Evolutionary conservation across 306 rosid species (phyloP).

Genomic region (Begonia peltatifolia): DNA sequence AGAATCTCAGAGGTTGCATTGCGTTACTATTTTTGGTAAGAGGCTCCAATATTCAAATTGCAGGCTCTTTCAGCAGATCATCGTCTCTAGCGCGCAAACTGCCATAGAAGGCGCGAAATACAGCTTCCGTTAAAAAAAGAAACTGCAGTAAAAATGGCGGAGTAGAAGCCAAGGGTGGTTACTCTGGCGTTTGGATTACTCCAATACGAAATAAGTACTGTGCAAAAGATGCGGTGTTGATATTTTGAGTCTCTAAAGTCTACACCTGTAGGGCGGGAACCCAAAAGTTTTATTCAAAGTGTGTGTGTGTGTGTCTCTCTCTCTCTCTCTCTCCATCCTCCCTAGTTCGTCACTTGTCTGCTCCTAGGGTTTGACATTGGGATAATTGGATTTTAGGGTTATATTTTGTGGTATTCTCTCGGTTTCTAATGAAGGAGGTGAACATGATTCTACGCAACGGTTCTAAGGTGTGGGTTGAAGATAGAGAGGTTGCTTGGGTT

Average conservation of each 20-base stretch:
- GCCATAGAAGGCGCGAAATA: too few relatives aligned
- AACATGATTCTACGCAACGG: conserved; percentile 63
- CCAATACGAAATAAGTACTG: conserved; percentile 18
- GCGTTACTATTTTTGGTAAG: too few relatives aligned
- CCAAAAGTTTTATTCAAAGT: conserved; percentile 26
- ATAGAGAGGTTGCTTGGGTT: conserved; percentile 55
- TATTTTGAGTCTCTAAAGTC: conserved; percentile 16
- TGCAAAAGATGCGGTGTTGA: conserved; percentile 11
- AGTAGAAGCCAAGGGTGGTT: too few relatives aligned
- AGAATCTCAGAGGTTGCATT: too few relatives aligned
- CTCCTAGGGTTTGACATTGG: conserved; percentile 37
- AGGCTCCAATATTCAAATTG: too few relatives aligned
- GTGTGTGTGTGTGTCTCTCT: too few relatives aligned
- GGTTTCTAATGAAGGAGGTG: conserved; percentile 4
- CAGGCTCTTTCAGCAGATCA: too few relatives aligned
- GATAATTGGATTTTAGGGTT: conserved; percentile 10
- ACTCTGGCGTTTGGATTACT: neutral
- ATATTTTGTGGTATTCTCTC: neutral
- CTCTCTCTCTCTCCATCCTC: conserved; percentile 8
- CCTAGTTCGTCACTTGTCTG: conserved; percentile 7
- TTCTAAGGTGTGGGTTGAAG: conserved; percentile 83
- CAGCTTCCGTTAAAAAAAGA: too few relatives aligned
- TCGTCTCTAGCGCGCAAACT: too few relatives aligned
- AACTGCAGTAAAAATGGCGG: too few relatives aligned
- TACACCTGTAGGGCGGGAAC: conserved; percentile 73